A percentile compares a stretch with the other conserved stretches of the same genome.
These are phyloP conservation scores for Ophiocordyceps camponoti-leonardi DNA, from an alignment of 2,329 filamentous ascomycete species.

Conservation along the genomic window DNA sequence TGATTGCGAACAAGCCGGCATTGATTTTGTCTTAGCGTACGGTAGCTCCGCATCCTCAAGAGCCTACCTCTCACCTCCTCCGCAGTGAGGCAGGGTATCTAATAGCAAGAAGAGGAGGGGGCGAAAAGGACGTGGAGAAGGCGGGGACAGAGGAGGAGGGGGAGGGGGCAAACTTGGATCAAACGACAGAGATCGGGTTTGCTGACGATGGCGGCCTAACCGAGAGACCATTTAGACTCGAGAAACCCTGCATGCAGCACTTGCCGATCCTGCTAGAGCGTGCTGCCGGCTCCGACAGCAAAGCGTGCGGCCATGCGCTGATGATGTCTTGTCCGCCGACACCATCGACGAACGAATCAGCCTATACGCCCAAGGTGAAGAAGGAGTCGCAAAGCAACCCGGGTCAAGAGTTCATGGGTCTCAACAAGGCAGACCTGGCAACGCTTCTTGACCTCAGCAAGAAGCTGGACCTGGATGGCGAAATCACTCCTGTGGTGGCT, in stretches of 20 bases:
- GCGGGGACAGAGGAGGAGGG: neutral
- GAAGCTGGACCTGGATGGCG: slow-evolving; percentile 66
- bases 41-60: slow-evolving; percentile 38
- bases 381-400: slow-evolving; percentile 13
- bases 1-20: slow-evolving; percentile 68
- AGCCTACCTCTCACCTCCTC: slow-evolving; percentile 50
- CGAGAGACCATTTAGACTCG: slow-evolving; percentile 45
- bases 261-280: slow-evolving; percentile 60
- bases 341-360: slow-evolving; percentile 38
- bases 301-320: slow-evolving; percentile 73
- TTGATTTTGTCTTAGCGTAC: slow-evolving; percentile 87
- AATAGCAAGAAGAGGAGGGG: slow-evolving; percentile 3
- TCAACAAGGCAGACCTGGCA: slow-evolving; percentile 58
- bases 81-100: slow-evolving; percentile 21
- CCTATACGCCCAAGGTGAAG: slow-evolving; percentile 19
- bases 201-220: slow-evolving; percentile 26
- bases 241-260: slow-evolving; percentile 87
- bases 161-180: neutral
- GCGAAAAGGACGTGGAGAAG: neutral
- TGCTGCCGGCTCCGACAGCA: slow-evolving; percentile 39
- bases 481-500: slow-evolving; percentile 91
- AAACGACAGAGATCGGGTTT: slow-evolving; percentile 10
- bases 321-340: slow-evolving; percentile 84
- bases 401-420: slow-evolving; percentile 60
- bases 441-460: slow-evolving; percentile 75